Base-by-base conservation (phyloP, 169 alveolate genomes). In the Plasmodium adleri region DNA sequence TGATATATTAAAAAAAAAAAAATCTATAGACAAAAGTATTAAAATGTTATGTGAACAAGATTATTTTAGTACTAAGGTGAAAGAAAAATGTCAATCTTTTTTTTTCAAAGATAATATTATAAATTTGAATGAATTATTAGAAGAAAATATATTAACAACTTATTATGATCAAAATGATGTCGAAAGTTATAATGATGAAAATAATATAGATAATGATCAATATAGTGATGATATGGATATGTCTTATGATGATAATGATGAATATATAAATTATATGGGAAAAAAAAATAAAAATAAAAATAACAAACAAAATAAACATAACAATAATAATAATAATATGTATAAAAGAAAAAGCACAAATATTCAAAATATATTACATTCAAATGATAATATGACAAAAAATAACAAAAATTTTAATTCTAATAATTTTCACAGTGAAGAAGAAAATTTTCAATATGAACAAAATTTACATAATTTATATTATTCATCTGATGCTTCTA, bases 401-500 rank as follows among this genome's bases (percentile, higher is more conserved):
- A 5, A 39, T 39, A 5, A 39, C 1, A 39, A 39, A 39, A 5
- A 5, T 39, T 39, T 6, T 39, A 39, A 9, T 39, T 39, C 0
- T 28, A 28, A 28, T 28, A 28, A 39, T 39, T 5, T 39, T 5
- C 47, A 39, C 1, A 63, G 71, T 32, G 60, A 83, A 49, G 24
- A 83, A 20, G 85, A 10, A n/a, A 39, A 70, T 83, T 15, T 70
- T 24, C 85, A 50, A 12, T 64, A 43, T 60, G 63, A 49, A 71
- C 86, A 83, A 43, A 56, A 50, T 24, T n/a, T 22, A 52, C 64
- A 56, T 15, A 70, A 83, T 28, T 56, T 86, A 9, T 71, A 71
- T 54, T 86, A 86, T 60, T 54, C 60, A 22, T 52, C 88, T 17
- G 92, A 86, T 60, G 92, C 92, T 5, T 86, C 88, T 39, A 54